Conservation (phyloP, 1,284 basidiomycete species). For the Porodaedalea pini region DNA sequence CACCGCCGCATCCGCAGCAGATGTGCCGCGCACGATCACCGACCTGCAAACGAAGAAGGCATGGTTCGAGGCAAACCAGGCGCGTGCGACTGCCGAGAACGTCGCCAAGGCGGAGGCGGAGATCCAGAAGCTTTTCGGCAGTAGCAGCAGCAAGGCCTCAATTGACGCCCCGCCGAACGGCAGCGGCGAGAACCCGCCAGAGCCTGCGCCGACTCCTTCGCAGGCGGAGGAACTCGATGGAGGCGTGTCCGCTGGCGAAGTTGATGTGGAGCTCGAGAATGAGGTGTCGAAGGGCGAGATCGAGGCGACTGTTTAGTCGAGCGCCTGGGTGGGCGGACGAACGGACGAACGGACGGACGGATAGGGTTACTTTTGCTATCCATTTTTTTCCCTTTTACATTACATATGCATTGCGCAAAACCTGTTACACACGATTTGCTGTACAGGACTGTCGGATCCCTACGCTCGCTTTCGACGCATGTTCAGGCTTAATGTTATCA, state of each 20-base stretch:
- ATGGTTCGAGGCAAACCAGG: slow-evolving; percentile 86
- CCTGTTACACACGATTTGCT: background rate
- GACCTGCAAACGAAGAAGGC: slow-evolving; percentile 93
- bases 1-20: slow-evolving; percentile 74
- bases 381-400: background rate
- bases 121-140: slow-evolving; percentile 58
- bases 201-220: slow-evolving; percentile 45
- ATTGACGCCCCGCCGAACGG: slow-evolving; percentile 35
- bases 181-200: slow-evolving; percentile 44
- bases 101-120: slow-evolving; percentile 78
- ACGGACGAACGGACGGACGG: slow-evolving; percentile 9
- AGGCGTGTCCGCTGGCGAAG: slow-evolving; percentile 39
- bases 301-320: slow-evolving; percentile 24
- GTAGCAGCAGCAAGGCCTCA: slow-evolving; percentile 43
- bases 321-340: background rate
- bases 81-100: slow-evolving; percentile 64
- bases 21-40: slow-evolving; percentile 82
- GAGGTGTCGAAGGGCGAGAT: slow-evolving; percentile 34
- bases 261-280: slow-evolving; percentile 47
- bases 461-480: background rate
- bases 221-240: slow-evolving; percentile 29
- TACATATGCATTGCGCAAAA: slow-evolving; percentile 6
- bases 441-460: slow-evolving; percentile 2
- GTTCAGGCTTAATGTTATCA: no score
- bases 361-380: background rate